phyloP scores from a whole-genome alignment of 805 yeast species.

The Yarrowia bubula region DNA sequence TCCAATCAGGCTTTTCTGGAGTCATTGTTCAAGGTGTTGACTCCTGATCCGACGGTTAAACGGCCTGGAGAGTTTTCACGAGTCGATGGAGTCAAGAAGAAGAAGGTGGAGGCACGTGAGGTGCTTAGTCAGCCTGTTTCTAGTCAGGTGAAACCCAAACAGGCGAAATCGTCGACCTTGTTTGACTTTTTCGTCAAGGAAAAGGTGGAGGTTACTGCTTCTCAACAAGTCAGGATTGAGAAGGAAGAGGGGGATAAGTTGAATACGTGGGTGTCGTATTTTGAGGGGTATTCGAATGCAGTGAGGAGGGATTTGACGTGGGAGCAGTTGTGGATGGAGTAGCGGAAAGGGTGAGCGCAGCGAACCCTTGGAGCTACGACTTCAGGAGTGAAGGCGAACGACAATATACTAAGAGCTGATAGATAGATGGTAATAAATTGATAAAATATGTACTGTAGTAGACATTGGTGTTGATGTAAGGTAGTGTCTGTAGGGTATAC shows the following conservation, averaged over 20 bases:
- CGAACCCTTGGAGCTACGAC: too few species aligned
- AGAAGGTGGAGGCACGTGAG: neutral
- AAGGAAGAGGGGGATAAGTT: neutral
- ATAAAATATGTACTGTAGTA: too few species aligned
- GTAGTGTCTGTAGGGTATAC: too few species aligned
- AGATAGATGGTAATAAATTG: too few species aligned
- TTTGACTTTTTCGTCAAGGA: constrained; percentile 7
- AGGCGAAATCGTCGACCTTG: neutral
- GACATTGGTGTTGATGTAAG: too few species aligned
- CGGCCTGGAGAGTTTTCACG: constrained; percentile 14
- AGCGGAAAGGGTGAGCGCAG: neutral
- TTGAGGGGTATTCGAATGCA: constrained; percentile 90
- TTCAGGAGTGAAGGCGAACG: too few species aligned
- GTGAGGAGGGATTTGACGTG: constrained; percentile 81
- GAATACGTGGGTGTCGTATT: constrained; percentile 77
- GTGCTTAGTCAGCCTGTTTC: neutral
- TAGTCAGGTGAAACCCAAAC: neutral
- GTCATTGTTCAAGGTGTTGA: neutral
- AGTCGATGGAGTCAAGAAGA: neutral
- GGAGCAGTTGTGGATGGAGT: constrained; percentile 57
- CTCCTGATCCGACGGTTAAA: neutral
- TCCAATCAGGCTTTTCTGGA: neutral
- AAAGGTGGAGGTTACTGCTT: neutral
- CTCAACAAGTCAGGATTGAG: neutral
- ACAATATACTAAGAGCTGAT: too few species aligned